phyloP scores from a whole-genome alignment of 345 rosid genomes.

The Aquilaria yunnanensis region DNA sequence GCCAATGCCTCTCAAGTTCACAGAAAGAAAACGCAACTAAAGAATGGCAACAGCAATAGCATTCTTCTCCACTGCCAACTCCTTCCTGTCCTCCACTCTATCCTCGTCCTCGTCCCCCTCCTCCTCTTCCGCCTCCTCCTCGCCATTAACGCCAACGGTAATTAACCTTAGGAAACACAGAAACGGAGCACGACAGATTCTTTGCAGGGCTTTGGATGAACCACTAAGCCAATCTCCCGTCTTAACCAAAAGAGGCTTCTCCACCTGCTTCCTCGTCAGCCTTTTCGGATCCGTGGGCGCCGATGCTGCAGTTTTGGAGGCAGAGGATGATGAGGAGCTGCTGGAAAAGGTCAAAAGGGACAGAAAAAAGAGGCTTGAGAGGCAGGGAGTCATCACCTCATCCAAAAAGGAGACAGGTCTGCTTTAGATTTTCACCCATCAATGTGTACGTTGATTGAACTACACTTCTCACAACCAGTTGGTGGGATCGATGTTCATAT shows the following conservation, averaged over 20 bases:
- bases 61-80: conserved; percentile 43
- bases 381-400: conserved; percentile 67
- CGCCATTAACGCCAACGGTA: conserved; percentile 9
- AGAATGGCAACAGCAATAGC: conserved; percentile 34
- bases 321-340: conserved; percentile 88
- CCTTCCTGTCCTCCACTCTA: conserved; percentile 29
- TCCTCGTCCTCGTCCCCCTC: conserved; percentile 17
- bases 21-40: conserved; percentile 4
- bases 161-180: conserved; percentile 18
- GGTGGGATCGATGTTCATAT: no score
- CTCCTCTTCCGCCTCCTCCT: conserved; percentile 15
- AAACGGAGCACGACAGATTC: conserved; percentile 5
- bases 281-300: conserved; percentile 43
- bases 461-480: no score
- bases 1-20: conserved; percentile 23
- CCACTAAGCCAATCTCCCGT: conserved; percentile 18
- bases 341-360: conserved; percentile 81
- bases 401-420: conserved; percentile 72
- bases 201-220: conserved; percentile 38
- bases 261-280: conserved; percentile 42
- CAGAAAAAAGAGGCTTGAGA: conserved; percentile 83
- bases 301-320: conserved; percentile 81
- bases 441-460: no score
- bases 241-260: conserved; percentile 45
- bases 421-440: not conserved